Conservation (phyloP, 176 grass and related monocot species). For the Hyparrhenia diplandra region DNA sequence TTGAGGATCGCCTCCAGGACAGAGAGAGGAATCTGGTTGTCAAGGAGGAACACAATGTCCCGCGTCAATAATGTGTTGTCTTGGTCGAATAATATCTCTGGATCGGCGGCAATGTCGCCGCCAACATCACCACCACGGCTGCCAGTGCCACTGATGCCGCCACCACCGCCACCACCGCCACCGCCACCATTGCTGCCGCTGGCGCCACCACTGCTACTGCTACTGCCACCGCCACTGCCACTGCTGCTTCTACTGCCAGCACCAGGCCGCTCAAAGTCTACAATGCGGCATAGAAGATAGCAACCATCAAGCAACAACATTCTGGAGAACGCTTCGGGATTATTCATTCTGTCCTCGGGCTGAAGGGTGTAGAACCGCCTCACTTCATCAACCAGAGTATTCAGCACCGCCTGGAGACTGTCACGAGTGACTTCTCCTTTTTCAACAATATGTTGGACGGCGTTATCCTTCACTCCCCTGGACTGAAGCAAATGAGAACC, state of each 20-base stretch:
- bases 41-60: conserved; percentile 10
- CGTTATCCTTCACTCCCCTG: neutral
- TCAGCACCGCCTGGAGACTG: neutral
- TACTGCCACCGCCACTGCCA: no score
- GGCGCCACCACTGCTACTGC: no score
- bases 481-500: neutral
- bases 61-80: neutral
- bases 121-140: neutral
- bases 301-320: conserved; percentile 1
- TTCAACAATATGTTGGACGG: neutral
- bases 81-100: no score
- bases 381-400: neutral
- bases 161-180: no score
- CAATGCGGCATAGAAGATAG: neutral
- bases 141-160: no score
- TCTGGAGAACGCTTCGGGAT: neutral
- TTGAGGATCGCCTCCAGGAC: neutral
- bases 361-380: neutral
- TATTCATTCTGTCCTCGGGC: neutral
- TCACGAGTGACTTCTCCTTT: no score
- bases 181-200: no score
- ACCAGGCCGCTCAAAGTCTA: neutral
- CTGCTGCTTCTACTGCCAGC: no score
- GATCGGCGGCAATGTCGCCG: neutral
- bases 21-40: conserved; percentile 8